Base-by-base conservation (phyloP, 2,329 filamentous ascomycete species). In the Orbilia quercus region DNA sequence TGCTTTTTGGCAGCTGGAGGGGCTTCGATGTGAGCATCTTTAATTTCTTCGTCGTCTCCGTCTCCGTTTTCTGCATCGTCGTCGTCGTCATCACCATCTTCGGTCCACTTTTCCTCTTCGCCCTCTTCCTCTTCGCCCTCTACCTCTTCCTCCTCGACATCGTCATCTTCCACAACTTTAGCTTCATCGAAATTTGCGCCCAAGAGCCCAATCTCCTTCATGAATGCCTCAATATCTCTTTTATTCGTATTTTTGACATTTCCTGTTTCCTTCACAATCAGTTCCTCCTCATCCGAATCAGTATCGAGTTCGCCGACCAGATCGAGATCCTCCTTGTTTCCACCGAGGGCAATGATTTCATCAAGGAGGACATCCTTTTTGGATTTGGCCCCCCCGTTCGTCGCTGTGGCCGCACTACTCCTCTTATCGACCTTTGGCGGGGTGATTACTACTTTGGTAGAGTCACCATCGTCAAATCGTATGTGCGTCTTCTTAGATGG, bases 281-380 rank as follows among this genome's bases (percentile, higher is more conserved):
- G 79, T 22, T 78, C 77, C 11, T 80, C 80, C 23, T 82, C 82
- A 44, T 85, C 84, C 18, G 83, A 82, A 63, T 84, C 84, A 1
- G 84, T 86, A 74, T 83, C 81, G 5, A 84, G 81, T 69, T 85
- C 86, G 44, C 83, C 85, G 59, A 90, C 84, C 34, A 90, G 83
- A 36, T 86, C 85, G 45, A 89, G 79, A 75, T 90, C 88, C 44
- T 86, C 83, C 79, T 90, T 86, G 59, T 89, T 87, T 12, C 88
- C 88, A 2, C 88, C 88, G 1, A 90, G 81, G 12, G 86, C 86
- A 75, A 84, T 82, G 74, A 90, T 90, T 77, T 90, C 88, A 64
- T 86, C 84, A 6, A 90, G 80, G 2, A 90, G 81, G 11, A 80
- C 78, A 31, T 82, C 81, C 45, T 78, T 78, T 22, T 63, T 74